Conservation (phyloP, 2,329 filamentous ascomycete species). For the Botrytis hyacinthi region DNA sequence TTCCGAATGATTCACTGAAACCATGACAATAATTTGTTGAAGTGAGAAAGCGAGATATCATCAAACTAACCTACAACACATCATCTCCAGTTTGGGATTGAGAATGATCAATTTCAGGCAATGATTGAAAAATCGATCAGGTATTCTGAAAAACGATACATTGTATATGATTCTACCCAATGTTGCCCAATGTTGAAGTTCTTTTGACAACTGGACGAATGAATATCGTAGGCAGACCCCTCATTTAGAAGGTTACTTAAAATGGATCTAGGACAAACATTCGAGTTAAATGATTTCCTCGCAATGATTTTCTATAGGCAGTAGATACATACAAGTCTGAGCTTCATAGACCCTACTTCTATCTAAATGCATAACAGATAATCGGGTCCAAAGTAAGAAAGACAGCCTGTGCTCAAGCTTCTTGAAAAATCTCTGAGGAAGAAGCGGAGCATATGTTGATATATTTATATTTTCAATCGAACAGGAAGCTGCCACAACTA, state of each 20-base stretch:
- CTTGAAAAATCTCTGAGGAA: neutral
- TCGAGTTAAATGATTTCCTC: neutral
- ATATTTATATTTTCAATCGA: slow-evolving; percentile 4
- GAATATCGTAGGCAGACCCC: neutral
- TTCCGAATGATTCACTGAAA: neutral
- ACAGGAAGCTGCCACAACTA: slow-evolving; percentile 3
- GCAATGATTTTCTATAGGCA: neutral
- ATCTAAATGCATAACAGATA: neutral
- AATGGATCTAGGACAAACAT: neutral
- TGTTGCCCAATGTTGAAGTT: slow-evolving; percentile 1
- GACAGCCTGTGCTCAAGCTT: slow-evolving; percentile 2
- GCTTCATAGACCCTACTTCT: neutral
- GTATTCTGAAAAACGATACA: neutral
- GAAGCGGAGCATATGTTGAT: neutral
- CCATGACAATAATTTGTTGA: neutral
- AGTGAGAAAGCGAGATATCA: neutral
- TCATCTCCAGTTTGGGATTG: neutral
- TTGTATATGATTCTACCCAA: neutral
- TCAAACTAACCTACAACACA: neutral
- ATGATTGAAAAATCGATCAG: neutral
- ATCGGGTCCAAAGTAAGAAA: neutral
- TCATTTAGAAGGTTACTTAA: neutral
- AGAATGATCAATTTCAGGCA: neutral
- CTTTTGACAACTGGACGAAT: neutral
- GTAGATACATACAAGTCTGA: neutral